Evolutionary conservation across 768 basidiomycete genomes (phyloP), one percentile per base, ranked within the genome.

Genomic region (Lentinula edodes): DNA sequence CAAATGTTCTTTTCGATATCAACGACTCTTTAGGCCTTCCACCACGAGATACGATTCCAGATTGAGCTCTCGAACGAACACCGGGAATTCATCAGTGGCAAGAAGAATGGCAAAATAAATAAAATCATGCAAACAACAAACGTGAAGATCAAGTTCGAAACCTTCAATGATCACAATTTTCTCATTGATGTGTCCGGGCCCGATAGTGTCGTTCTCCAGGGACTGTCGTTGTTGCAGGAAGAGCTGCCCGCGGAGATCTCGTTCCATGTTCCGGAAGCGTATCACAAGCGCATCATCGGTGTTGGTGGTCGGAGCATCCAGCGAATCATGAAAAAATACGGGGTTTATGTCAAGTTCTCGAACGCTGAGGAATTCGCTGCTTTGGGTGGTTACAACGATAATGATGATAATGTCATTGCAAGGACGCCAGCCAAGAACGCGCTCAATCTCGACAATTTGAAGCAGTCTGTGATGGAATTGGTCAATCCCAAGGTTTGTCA

Each of bases 31-130:
- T 66, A 95, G 94, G 79, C 86, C 42, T 98, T 95, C 80, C 93
- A 97, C 67, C 95, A 95, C 69, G 96, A 99, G 76, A 93, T 98
- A 65, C 90, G 94, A 53, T 98, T 98, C 78, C 95, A 98, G 75
- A 93, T 98, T 59, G 97, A 99, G 74, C 84, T 98, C 5, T 90
- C 95, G 46, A 96, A 96, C 72, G 97, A 99, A 72, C 95, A 98
- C 67, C 88, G 95, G 62, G 96, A 99, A 67, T 99, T 98, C 76
- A 97, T 99, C 73, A 92, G 91, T 61, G 96, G 96, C 48, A 99
- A 99, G 81, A 98, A 98, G 82, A 98, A 98, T 69, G 96, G 96
- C 61, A 99, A 99, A 77, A 93, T 98, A 74, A 98, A 98, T 80
- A 98, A 98, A 79, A 97, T 98, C 72, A 98, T 98, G 93, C 95